Evolutionary conservation across 345 rosid species (phyloP), one percentile per base, ranked within the genome.

Genomic region (Aquilaria yunnanensis): DNA sequence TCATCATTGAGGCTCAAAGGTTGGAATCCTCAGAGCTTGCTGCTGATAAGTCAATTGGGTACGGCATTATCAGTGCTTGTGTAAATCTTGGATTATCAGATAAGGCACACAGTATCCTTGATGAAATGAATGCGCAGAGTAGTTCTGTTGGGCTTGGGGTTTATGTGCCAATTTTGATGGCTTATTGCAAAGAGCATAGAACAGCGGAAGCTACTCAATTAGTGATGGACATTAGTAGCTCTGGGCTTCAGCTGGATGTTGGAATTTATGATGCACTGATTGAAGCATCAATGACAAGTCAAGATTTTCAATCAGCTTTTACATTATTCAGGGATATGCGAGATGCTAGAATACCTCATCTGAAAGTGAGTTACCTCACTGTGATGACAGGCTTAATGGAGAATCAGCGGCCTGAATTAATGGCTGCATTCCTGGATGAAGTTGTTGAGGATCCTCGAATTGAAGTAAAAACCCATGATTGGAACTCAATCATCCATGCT

Each of bases 401-500:
- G 79, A 86, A 82, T 45, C 85, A 86, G 9, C 78, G 90, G 59
- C 93, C 93, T 4, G 96, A 84, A 76, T 77, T 89, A 66, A 86
- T 89, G 95, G 95, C 97, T 62, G 95, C 96, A 31, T 86, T 85
- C 77, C 69, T 88, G 16, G 99, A 94, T 65, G 99, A 90, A 78
- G 85, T 86, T 61, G 86, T 94, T 3, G 99, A 85, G 73, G 99
- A 90, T 56, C 99, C 95, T 64, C 82, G 88, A 43, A 74, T 86
- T 10, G 95, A 86, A 72, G 96, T 88, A 65, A 92, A 90, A 60
- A 83, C 95, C 16, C 99, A 90, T 58, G 99, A 94, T 68, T 94
- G 97, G 96, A 94, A 94, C 69, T 90, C 99, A 45, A 94, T 94
- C 48, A 86, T 94, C 72, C 96, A 94, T 41, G 96, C 97, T 54